phyloP scores from a whole-genome alignment of 139 green algal genomes.

The Chlorella sp. region DNA sequence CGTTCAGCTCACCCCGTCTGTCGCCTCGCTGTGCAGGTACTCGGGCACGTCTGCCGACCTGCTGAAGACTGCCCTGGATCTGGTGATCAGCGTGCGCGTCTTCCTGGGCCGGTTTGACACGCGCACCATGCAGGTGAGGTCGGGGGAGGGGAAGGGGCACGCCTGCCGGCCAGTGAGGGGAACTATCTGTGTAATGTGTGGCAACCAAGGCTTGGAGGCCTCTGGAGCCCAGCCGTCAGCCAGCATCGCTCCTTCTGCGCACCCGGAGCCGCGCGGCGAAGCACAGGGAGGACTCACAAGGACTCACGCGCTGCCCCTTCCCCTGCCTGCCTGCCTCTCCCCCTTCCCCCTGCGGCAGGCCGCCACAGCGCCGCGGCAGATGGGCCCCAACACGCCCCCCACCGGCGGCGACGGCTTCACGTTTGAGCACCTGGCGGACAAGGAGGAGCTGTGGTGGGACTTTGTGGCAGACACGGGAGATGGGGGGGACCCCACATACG shows the following conservation, averaged over 20 bases:
- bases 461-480: constrained; percentile 91
- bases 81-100: constrained; percentile 86
- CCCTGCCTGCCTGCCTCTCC: not conserved
- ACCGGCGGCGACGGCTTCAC: constrained; percentile 86
- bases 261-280: too few relatives aligned
- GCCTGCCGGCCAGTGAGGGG: not conserved
- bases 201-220: too few relatives aligned
- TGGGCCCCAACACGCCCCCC: not conserved
- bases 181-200: not conserved
- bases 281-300: too few relatives aligned
- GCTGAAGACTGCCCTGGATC: constrained; percentile 86
- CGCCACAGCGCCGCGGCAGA: not conserved
- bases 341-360: not conserved
- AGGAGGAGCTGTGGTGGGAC: constrained; percentile 85
- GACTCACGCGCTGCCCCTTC: not conserved
- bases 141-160: not conserved
- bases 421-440: constrained; percentile 78
- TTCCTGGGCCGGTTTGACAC: constrained; percentile 93
- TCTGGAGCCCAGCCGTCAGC: too few relatives aligned
- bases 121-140: constrained; percentile 82
- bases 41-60: constrained; percentile 87
- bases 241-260: too few relatives aligned
- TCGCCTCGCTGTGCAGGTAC: too few relatives aligned
- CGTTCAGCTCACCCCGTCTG: too few relatives aligned
- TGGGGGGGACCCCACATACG: constrained; percentile 88